A percentile compares a stretch with the other conserved stretches of the same genome.
These are phyloP conservation scores for Neonectria magnoliae DNA, from an alignment of 2,329 filamentous ascomycete genomes.

Conservation along the genomic window DNA sequence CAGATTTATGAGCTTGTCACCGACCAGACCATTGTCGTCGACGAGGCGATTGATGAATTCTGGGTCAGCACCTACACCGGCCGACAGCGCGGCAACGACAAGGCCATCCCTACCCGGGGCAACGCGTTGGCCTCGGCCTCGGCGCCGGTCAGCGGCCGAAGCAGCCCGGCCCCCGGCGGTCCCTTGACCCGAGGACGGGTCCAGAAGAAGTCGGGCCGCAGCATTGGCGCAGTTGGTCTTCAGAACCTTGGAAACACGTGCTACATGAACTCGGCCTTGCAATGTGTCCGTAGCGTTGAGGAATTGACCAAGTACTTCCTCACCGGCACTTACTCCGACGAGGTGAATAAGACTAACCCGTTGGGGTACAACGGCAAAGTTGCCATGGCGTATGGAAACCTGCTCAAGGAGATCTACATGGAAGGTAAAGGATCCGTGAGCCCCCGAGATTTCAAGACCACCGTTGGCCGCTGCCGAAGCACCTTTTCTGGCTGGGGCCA, in stretches of 20 bases:
- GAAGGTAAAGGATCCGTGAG: conserved; percentile 75
- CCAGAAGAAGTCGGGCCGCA: conserved; percentile 75
- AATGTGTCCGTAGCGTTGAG: conserved; percentile 92
- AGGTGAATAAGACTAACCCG: conserved; percentile 87
- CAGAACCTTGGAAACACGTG: conserved; percentile 96
- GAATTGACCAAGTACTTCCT: conserved; percentile 95
- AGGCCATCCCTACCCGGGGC: conserved; percentile 48
- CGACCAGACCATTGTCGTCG: conserved; percentile 82
- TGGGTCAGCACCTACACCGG: conserved; percentile 64
- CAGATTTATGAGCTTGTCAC: conserved; percentile 74
- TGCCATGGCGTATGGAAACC: conserved; percentile 81
- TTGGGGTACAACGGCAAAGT: conserved; percentile 87
- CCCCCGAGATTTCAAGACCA: conserved; percentile 83
- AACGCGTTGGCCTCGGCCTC: conserved; percentile 41
- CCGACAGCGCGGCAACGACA: conserved; percentile 47
- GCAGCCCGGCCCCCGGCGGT: conserved; percentile 70
- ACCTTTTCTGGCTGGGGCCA: conserved; percentile 95
- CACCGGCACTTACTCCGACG: conserved; percentile 74
- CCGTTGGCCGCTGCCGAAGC: conserved; percentile 81
- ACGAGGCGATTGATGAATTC: conserved; percentile 74
- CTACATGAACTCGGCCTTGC: conserved; percentile 98
- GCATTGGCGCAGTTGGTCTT: conserved; percentile 81
- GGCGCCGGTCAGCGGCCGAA: conserved; percentile 67
- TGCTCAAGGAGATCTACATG: conserved; percentile 83
- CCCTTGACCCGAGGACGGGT: conserved; percentile 76